phyloP scores from a whole-genome alignment of 306 rosid species.

The Gillenia trifoliata region DNA sequence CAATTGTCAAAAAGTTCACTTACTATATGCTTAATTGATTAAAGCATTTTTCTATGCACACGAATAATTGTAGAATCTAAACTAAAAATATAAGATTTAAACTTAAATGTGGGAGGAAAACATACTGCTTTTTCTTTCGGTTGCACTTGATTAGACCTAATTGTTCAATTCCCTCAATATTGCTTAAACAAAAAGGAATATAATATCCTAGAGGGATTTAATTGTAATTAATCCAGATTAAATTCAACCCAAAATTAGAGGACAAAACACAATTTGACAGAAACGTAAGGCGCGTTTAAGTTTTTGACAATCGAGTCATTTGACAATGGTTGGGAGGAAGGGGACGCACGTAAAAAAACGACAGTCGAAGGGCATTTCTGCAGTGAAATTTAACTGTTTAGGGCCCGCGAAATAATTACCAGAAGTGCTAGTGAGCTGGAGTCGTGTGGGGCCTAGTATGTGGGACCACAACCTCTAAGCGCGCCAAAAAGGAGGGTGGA shows the following conservation, averaged over 20 bases:
- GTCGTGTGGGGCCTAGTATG: not conserved
- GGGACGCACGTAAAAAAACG: not conserved
- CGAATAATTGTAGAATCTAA: too few relatives aligned
- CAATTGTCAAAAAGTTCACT: too few relatives aligned
- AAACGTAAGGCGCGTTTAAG: not conserved
- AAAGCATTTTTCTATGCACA: too few relatives aligned
- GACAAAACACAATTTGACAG: not conserved
- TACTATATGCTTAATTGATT: too few relatives aligned
- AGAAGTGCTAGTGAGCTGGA: constrained; percentile 17
- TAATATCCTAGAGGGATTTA: too few relatives aligned
- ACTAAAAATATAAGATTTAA: too few relatives aligned
- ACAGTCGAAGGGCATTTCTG: not conserved
- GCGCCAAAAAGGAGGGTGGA: not conserved
- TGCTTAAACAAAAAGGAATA: too few relatives aligned
- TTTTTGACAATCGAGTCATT: not conserved
- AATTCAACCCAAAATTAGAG: too few relatives aligned
- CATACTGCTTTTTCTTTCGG: too few relatives aligned
- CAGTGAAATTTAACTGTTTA: not conserved
- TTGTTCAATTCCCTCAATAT: too few relatives aligned
- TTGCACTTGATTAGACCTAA: too few relatives aligned
- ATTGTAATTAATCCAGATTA: not conserved
- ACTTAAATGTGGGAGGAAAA: too few relatives aligned
- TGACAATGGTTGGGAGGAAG: not conserved
- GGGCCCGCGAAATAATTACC: constrained; percentile 14
- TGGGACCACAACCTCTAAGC: not conserved